phyloP scores from a whole-genome alignment of 108 stramenopile species.

The Aurantiochytrium sp. region DNA sequence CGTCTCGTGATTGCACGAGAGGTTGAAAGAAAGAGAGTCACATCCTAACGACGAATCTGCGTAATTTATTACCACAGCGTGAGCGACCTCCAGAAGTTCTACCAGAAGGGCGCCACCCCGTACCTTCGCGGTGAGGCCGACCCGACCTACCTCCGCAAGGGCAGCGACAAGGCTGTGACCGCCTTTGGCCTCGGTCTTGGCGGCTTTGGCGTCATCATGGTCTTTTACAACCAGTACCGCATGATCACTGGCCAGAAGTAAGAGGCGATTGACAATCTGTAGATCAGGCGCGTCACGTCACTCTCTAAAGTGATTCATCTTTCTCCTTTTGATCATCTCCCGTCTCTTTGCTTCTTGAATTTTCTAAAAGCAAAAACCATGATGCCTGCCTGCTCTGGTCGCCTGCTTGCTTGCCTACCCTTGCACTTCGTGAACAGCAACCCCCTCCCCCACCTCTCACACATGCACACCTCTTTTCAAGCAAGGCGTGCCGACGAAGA shows the following conservation, averaged over 20 bases:
- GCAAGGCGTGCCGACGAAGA: too few species aligned
- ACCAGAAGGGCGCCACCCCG: slow-evolving; percentile 16
- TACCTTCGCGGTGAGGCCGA: slow-evolving; percentile 16
- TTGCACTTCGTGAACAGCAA: too few species aligned
- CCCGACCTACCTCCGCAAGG: slow-evolving; percentile 18
- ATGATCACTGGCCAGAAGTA: neutral
- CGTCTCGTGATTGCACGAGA: too few species aligned
- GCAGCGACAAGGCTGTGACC: neutral
- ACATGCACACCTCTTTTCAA: too few species aligned
- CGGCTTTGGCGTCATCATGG: neutral
- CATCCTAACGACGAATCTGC: neutral
- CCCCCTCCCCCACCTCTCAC: too few species aligned
- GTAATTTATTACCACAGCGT: neutral
- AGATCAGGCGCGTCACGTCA: neutral
- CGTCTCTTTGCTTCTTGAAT: neutral
- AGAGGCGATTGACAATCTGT: neutral
- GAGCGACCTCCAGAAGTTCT: neutral
- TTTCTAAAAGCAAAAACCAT: neutral
- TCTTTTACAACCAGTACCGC: neutral
- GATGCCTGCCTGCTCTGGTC: too few species aligned
- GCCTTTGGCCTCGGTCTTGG: neutral
- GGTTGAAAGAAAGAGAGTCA: too few species aligned
- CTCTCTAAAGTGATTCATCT: neutral
- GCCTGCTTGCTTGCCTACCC: too few species aligned
- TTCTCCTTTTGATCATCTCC: neutral